Percentiles rank a stretch among this genome's conserved stretches.
Evolutionary conservation across 805 yeast genomes (phyloP).

Genomic region (Cyberlindnera japonica): DNA sequence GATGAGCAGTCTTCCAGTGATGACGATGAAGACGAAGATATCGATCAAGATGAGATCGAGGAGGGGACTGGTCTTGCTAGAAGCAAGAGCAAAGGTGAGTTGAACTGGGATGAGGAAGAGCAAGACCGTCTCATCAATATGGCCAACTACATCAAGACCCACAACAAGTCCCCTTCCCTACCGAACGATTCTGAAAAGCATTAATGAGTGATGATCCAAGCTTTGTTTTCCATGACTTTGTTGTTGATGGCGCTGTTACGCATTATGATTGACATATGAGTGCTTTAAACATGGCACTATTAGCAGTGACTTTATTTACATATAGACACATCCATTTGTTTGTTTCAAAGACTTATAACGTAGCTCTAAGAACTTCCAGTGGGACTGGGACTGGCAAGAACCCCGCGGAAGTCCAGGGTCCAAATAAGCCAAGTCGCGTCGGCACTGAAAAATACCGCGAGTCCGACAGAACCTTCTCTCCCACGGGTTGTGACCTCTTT

Average conservation of each 20-base stretch:
- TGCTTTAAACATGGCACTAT: too few relatives aligned
- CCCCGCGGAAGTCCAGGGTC: too few relatives aligned
- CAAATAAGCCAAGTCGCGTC: too few relatives aligned
- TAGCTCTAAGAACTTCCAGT: too few relatives aligned
- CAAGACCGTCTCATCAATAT: constrained; percentile 29
- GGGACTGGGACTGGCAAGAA: too few relatives aligned
- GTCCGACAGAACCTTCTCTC: too few relatives aligned
- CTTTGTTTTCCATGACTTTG: background rate
- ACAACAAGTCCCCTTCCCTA: constrained; percentile 7
- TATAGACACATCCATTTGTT: constrained; percentile 1
- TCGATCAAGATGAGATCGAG: constrained; percentile 31
- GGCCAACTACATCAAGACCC: constrained; percentile 29
- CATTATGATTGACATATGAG: background rate
- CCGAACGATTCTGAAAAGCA: constrained; percentile 5
- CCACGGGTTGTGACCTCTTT: too few relatives aligned
- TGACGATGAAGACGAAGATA: constrained; percentile 25
- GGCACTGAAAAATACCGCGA: too few relatives aligned
- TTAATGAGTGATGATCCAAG: constrained; percentile 8
- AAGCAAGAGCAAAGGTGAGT: constrained; percentile 35
- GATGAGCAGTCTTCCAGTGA: constrained; percentile 21
- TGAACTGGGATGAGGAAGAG: constrained; percentile 33
- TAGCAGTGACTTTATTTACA: background rate
- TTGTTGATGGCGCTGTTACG: background rate
- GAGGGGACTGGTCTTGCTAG: constrained; percentile 34
- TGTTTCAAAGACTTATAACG: too few relatives aligned